Evolutionary conservation across 176 grass and related monocot genomes (phyloP), one percentile per base, ranked within the genome.

Genomic region (Carex littledalei): DNA sequence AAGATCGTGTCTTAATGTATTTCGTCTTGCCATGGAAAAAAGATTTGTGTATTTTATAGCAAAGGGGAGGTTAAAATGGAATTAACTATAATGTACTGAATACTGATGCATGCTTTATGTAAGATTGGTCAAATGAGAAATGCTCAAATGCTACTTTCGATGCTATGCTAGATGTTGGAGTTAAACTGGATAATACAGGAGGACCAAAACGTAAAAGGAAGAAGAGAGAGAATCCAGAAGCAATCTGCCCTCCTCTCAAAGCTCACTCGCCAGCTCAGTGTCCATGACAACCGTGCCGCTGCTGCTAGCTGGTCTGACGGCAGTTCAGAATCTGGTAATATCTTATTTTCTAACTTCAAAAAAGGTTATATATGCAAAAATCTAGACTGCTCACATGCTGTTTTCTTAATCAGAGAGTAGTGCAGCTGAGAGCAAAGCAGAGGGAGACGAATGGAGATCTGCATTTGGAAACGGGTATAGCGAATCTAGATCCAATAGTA

Each of bases 401-500:
- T 29, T 29, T 29, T 29, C 1, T 29, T 1, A 29, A 29, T 29
- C 29, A 29, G 29, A 29, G 29, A 29, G 29, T 29, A 29, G 29
- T 29, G 90, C 92, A 31, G 70, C 86, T 79, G 87, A 83, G 65
- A 87, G 86, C 0, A 81, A 69, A 75, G 85, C 75, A 16, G 65
- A 90, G 34, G 87, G 94, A 49, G 92, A 97, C 68, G 94, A 97
- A 43, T 97, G 94, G 94, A 94, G 89, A 69, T 94, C 92, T 55
- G 94, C 90, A 39, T 97, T 97, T 21, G 90, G 91, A 56, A 86
- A 81, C 47, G 87, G 85, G 22, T 35, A 39, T 18, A 86, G 47
- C 1, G 85, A 87, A 89, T 82, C 91, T 26, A 97, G 94, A 69
- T 97, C 90, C 1, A 90, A 54, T 85, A 94, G 29, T 29, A 29